Evolutionary conservation across 1,139 yeast genomes (phyloP), one percentile per base, ranked within the genome.

Genomic region (Geotrichum bryndzae): DNA sequence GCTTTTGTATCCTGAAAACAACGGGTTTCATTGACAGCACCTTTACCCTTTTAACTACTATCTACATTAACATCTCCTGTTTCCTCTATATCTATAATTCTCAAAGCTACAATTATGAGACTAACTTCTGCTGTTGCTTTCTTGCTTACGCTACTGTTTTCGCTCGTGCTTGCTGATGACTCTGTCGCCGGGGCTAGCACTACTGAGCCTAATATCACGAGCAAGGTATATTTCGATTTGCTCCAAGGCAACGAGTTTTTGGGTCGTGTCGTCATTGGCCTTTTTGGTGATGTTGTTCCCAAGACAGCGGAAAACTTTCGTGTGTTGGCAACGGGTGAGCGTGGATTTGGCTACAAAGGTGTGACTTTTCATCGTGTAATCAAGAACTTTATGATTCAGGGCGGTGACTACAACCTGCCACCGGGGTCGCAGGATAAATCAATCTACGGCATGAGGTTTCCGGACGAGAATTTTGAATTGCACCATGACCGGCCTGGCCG

Each of bases 281-380:
- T 94, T 76, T 91, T 88, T 88, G 82, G 86, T 79, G 96, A 91
- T 74, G 91, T 90, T 71, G 95, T 88, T 68, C 99, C 99, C 83
- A 91, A 92, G 87, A 94, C 99, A 69, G 85, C 96, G 71, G 97
- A 90, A 82, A 94, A 94, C 84, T 94, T 94, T 91, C 87, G 97
- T 80, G 97, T 97, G 69, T 84, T 94, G 73, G 83, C 89, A 78
- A 94, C 98, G 69, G 98, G 99, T 74, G 97, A 92, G 83, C 88
- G 91, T 83, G 98, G 98, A 66, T 92, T 83, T 77, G 98, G 98
- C 73, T 94, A 87, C 86, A 86, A 87, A 74, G 86, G 84, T 72
- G 90, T 97, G 63, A 80, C 86, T 71, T 94, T 94, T 96, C 99
- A 94, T 92, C 87, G 99, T 81, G 97, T 94, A 70, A 94, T 94